Conservation (phyloP, 2,329 filamentous ascomycete species). For the Dendrostoma leiphaemia region DNA sequence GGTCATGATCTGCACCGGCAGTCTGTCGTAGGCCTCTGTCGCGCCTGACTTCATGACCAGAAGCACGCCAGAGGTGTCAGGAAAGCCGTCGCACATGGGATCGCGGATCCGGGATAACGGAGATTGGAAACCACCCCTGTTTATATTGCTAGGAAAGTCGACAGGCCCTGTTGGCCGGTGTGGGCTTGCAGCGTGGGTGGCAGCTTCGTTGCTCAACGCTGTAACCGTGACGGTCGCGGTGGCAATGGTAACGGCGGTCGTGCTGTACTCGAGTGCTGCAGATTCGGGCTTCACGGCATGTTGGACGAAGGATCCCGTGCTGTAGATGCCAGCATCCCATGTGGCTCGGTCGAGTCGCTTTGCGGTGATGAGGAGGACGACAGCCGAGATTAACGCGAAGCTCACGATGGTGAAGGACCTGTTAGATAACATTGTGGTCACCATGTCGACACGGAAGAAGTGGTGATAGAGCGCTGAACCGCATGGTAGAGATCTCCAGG, state of each 20-base stretch:
- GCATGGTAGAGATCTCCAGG: too few relatives aligned
- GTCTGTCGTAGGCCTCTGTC: slow-evolving; percentile 51
- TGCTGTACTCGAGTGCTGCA: background rate
- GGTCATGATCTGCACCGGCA: slow-evolving; percentile 56
- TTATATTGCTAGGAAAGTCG: slow-evolving; percentile 35
- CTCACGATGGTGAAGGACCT: slow-evolving; percentile 27
- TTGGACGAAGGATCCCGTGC: slow-evolving; percentile 17
- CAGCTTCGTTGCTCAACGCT: background rate
- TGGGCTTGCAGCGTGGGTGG: background rate
- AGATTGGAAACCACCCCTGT: background rate
- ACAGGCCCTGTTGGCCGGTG: slow-evolving; percentile 21
- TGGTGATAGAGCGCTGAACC: too few relatives aligned
- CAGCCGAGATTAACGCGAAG: slow-evolving; percentile 27
- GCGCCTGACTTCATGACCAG: slow-evolving; percentile 60
- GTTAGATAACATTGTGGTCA: slow-evolving; percentile 27
- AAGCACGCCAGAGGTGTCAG: slow-evolving; percentile 44
- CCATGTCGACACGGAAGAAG: background rate
- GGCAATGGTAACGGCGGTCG: background rate
- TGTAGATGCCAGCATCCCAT: slow-evolving; percentile 28
- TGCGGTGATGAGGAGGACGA: slow-evolving; percentile 32
- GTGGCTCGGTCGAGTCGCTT: slow-evolving; percentile 30
- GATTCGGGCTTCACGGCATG: slow-evolving; percentile 3
- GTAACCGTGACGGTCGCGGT: background rate
- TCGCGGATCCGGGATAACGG: slow-evolving; percentile 1
- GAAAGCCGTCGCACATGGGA: slow-evolving; percentile 32